Evolutionary conservation across 352 stramenopile species (phyloP), one percentile per base, ranked within the genome.

Genomic region (Globisporangium abappressorium): DNA sequence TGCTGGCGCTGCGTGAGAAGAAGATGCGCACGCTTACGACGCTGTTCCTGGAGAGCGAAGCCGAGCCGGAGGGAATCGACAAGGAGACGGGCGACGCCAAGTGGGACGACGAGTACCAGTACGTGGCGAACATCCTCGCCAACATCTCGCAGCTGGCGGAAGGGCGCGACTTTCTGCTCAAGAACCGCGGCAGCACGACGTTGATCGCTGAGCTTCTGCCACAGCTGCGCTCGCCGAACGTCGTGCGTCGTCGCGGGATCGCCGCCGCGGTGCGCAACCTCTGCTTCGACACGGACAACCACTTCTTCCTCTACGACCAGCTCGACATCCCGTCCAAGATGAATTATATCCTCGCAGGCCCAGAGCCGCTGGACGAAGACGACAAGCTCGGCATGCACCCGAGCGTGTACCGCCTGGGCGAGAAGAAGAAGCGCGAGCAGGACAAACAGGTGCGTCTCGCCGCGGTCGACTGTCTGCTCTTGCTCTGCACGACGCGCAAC

Each of bases 31-130:
- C 72, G 43, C 76, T 95, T 47, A 92, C 85, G 18, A 84, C 75
- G 38, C 69, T 71, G 34, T 95, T 95, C 68, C 67, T 95, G 26
- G 74, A 92, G 64, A 78, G 74, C 64, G 79, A 93, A 65, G 81
- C 87, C 0, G 87, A 95, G 64, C 87, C 85, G 0, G 87, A 94
- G 65, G 87, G 87, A 41, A 70, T 93, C 28, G 87, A 94, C 59
- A 69, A 63, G 24, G 69, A 78, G 38, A 90, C 84, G 1, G 87
- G 85, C 33, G 87, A 94, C 64, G 82, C 87, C 66, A 91, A 88
- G 56, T 95, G 87, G 87, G 86, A 96, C 64, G 88, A 96, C 68
- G 84, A 94, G 69, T 96, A 92, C 70, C 87, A 96, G 70, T 96
- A 93, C 62, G 86, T 96, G 28, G 88, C 88, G 0, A 90, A 90